A percentile compares a stretch with the other conserved stretches of the same genome.
Evolutionary conservation across 2,329 filamentous ascomycete species (phyloP).

Genomic region (Stagonosporopsis chrysanthemi): DNA sequence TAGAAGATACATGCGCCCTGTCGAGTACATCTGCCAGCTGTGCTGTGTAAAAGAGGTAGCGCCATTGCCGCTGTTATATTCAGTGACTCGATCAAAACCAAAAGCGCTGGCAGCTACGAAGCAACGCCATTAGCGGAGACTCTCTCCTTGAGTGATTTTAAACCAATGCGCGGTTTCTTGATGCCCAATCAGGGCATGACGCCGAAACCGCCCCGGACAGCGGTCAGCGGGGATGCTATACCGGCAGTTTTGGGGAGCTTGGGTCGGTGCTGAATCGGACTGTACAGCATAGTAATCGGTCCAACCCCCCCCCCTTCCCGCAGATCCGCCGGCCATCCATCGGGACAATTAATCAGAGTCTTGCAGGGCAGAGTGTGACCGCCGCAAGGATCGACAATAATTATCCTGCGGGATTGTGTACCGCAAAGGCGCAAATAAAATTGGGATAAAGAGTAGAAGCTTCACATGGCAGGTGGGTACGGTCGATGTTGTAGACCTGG

Average conservation of each 20-base stretch:
- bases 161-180: not conserved
- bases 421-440: not conserved
- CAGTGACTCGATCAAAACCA: not conserved
- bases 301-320: constrained; percentile 7
- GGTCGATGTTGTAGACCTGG: not conserved
- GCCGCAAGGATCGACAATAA: constrained; percentile 4
- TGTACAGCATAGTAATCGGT: constrained; percentile 1
- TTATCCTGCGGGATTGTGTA: constrained; percentile 1
- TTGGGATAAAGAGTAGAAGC: not conserved
- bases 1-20: not conserved
- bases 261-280: not conserved
- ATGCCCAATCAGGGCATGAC: constrained; percentile 11
- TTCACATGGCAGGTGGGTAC: not conserved
- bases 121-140: not conserved
- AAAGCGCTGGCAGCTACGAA: not conserved
- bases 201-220: constrained; percentile 7
- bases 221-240: constrained; percentile 7
- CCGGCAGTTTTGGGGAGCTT: not conserved
- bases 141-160: not conserved
- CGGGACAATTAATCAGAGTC: constrained; percentile 9
- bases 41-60: not conserved
- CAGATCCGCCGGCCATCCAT: constrained; percentile 2
- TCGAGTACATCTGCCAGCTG: not conserved
- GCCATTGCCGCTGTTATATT: not conserved
- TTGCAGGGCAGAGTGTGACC: constrained; percentile 5